Evolutionary conservation across 306 rosid species (phyloP), one percentile per base, ranked within the genome.

Genomic region (Mucuna pruriens): DNA sequence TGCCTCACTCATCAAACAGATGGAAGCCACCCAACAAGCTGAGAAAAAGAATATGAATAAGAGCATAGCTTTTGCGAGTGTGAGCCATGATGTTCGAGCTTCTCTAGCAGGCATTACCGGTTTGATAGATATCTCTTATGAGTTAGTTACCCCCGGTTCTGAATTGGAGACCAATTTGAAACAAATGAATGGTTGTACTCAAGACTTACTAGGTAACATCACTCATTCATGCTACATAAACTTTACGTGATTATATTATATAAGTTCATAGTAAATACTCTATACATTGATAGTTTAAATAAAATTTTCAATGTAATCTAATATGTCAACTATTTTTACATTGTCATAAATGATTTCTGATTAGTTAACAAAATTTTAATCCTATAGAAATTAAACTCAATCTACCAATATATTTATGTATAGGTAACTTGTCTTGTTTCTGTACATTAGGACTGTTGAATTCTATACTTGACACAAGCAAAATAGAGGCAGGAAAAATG

Each of bases 401-500:
- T n/a, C n/a, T n/a, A n/a, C n/a, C n/a, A n/a, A n/a, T n/a, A n/a
- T n/a, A n/a, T n/a, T n/a, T n/a, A n/a, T n/a, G n/a, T n/a, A n/a
- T n/a, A n/a, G n/a, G n/a, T n/a, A n/a, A n/a, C n/a, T n/a, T n/a
- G n/a, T n/a, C n/a, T n/a, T n/a, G n/a, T n/a, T 69, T 81, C 7
- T 78, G 5, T 46, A 4, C 19, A 33, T 54, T 79, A 90, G 99
- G 91, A 51, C 67, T 93, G 39, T 67, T 95, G 83, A 95, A 91
- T 80, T 89, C 99, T 33, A 84, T 90, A 83, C 94, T 95, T 3
- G 97, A 95, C 71, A 89, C 89, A 64, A 95, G 97, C 85, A 91
- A 93, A 75, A 91, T 91, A 20, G 97, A 95, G 86, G 94, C 93
- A 1, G 97, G 97, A 2, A 91, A 92, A 80, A 89, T 93, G 90